Evolutionary conservation across 164 flowering plant genomes (phyloP).

Genomic region (Magnolia officinalis): DNA sequence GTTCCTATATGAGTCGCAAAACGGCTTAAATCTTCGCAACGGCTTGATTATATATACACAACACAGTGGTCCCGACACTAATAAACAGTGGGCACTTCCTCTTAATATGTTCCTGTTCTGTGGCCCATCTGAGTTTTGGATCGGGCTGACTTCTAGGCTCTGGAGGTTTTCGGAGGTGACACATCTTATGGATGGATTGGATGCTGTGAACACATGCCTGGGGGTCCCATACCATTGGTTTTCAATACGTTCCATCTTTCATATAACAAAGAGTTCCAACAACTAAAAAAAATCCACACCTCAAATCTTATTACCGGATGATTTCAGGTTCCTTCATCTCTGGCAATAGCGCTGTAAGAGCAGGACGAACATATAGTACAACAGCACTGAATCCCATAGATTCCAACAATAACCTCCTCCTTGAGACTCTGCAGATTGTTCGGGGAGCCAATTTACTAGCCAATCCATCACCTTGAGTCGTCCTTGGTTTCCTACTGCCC

Average conservation of each 20-base stretch:
- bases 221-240: neutral
- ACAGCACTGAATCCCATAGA: conserved; percentile 36
- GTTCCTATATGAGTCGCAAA: no score
- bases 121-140: no score
- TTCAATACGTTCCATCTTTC: neutral
- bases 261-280: neutral
- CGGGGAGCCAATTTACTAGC: conserved; percentile 4
- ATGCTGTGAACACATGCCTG: no score
- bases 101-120: no score
- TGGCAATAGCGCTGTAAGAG: conserved; percentile 44
- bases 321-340: conserved; percentile 56
- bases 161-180: no score
- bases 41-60: no score
- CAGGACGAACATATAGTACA: conserved; percentile 25
- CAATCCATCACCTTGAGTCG: conserved; percentile 9
- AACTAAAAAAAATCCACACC: neutral
- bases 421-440: conserved; percentile 16
- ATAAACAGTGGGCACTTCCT: no score
- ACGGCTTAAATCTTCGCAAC: no score
- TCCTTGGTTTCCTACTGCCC: neutral
- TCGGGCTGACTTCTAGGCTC: no score
- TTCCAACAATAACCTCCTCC: conserved; percentile 43
- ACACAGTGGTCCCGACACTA: no score
- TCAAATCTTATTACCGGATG: conserved; percentile 46
- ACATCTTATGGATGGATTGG: no score